Evolutionary conservation across 495 filamentous ascomycete species (phyloP).

Genomic region (Hapsidospora chrysogenum): DNA sequence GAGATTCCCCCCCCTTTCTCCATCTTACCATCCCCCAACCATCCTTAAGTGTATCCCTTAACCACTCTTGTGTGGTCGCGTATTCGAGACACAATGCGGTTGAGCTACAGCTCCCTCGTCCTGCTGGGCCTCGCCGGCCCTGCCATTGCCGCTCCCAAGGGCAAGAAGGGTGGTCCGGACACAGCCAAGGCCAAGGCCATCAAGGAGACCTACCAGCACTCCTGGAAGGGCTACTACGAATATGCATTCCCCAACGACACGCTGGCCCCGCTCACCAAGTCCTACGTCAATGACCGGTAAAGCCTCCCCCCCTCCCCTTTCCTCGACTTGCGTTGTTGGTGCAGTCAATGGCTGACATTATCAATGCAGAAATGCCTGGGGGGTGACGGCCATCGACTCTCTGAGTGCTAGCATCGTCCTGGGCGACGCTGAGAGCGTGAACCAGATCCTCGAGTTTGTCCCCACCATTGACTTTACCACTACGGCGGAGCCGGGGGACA

Average conservation of each 20-base stretch:
- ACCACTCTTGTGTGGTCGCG: too few relatives aligned
- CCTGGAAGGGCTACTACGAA: constrained; percentile 69
- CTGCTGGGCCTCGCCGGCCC: constrained; percentile 9
- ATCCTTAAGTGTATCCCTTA: too few relatives aligned
- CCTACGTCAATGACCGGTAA: constrained; percentile 52
- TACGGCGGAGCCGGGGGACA: constrained; percentile 24
- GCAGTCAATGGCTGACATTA: background rate
- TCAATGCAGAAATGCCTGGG: constrained; percentile 60
- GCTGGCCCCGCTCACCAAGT: constrained; percentile 49
- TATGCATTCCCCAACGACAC: constrained; percentile 73
- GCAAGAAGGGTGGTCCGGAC: constrained; percentile 7
- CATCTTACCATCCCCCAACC: too few relatives aligned
- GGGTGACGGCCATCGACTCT: constrained; percentile 70
- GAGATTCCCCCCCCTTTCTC: too few relatives aligned
- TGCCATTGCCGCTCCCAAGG: constrained; percentile 5
- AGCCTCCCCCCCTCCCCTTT: constrained; percentile 4
- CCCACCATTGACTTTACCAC: constrained; percentile 49
- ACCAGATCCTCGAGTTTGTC: constrained; percentile 53
- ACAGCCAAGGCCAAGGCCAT: constrained; percentile 40
- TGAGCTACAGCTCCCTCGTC: constrained; percentile 5
- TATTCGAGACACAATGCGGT: constrained; percentile 6
- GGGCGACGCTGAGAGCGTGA: constrained; percentile 47
- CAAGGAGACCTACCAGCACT: constrained; percentile 55
- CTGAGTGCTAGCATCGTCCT: constrained; percentile 69
- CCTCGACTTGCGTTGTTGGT: background rate